A percentile compares a stretch with the other conserved stretches of the same genome.
phyloP scores from a whole-genome alignment of 306 rosid genomes.

The Cyamopsis tetragonoloba region DNA sequence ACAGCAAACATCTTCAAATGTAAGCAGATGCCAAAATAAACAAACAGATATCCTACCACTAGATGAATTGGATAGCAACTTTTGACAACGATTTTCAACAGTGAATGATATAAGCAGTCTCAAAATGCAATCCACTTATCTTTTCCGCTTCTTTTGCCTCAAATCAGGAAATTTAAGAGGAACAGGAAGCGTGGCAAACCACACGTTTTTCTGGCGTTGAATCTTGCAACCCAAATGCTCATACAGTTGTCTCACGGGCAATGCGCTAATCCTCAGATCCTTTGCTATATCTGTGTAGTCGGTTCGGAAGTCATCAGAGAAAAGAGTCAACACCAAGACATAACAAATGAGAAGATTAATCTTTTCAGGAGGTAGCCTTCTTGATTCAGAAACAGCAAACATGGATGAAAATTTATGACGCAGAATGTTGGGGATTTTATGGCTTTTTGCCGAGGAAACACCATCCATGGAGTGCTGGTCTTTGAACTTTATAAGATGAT shows the following conservation, averaged over 20 bases:
- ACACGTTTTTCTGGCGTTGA: background rate
- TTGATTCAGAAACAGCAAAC: slow-evolving; percentile 44
- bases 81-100: slow-evolving; percentile 3
- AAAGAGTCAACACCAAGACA: slow-evolving; percentile 74
- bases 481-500: slow-evolving; percentile 77
- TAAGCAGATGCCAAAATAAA: background rate
- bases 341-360: slow-evolving; percentile 57
- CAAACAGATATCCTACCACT: background rate
- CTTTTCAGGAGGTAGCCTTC: slow-evolving; percentile 51
- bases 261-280: slow-evolving; percentile 51
- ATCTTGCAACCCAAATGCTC: slow-evolving; percentile 74
- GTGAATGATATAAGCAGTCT: background rate
- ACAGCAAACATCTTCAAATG: background rate
- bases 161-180: slow-evolving; percentile 67
- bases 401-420: slow-evolving; percentile 44
- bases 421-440: slow-evolving; percentile 56
- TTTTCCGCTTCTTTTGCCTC: slow-evolving; percentile 33
- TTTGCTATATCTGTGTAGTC: slow-evolving; percentile 53
- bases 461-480: slow-evolving; percentile 56
- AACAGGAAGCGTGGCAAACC: slow-evolving; percentile 44
- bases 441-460: slow-evolving; percentile 47
- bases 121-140: background rate
- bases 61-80: background rate
- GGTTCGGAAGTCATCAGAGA: slow-evolving; percentile 56
- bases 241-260: slow-evolving; percentile 33